Base-by-base conservation (phyloP, 768 basidiomycete genomes). In the Hygrophorus pudorinus region DNA sequence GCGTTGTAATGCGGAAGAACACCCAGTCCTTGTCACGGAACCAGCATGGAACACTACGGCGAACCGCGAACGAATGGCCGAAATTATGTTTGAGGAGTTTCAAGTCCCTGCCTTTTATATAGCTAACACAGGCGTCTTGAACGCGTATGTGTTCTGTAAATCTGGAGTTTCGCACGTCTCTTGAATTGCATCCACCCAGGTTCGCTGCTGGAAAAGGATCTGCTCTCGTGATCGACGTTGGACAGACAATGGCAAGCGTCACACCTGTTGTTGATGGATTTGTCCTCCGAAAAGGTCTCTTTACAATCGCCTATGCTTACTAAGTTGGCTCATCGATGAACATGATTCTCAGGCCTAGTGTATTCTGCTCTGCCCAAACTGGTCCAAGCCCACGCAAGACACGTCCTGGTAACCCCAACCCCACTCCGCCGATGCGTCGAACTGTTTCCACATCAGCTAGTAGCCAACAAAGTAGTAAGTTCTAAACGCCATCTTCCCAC, bases 191-290 rank as follows among this genome's bases (percentile, higher is more conserved):
- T 36, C 35, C 40, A 33, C 33, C 4, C 35, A 97, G 93, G 2
- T 99, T 99, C 60, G 89, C 94, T 12, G 85, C 93, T 42, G 96
- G 96, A 21, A 93, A 90, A 58, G 93, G 92, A 1, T 92, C 96
- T n/a, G 93, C 96, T 2, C 71, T 98, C 38, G 89, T 99, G 1
- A 79, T 99, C 33, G 96, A 99, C 54, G 76, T 98, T 38, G 96
- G 96, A 4, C 83, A 90, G 50, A 76, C 85, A 10, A 79, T 82
- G 59, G 85, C 85, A 11, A 94, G 88, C 53, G 88, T 94, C 11
- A 91, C 90, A 1, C 96, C 96, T 4, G 85, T 99, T 14, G 90
- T 93, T 3, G 96, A 99, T 53, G 96, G 96, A 3, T 99, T 97
- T 56, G 96, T 98, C 34, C 77, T 99, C 35, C 75, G 93, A 55